These are phyloP conservation scores for Berkeleyomyces basicola DNA, from an alignment of 2,329 filamentous ascomycete genomes.

Conservation along the genomic window DNA sequence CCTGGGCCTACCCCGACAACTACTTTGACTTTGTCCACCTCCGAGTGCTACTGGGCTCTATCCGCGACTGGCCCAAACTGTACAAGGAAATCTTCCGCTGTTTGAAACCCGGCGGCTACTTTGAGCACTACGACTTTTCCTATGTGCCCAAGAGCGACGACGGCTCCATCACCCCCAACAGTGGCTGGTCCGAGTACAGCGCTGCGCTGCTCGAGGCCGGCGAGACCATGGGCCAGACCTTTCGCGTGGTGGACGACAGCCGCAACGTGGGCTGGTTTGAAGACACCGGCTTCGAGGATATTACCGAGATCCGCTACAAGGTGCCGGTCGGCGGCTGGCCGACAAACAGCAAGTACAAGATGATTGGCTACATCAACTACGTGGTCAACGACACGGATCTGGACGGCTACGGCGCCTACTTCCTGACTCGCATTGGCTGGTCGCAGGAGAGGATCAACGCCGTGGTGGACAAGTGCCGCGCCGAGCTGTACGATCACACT, in stretches of 20 bases:
- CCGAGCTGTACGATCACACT: constrained; percentile 21
- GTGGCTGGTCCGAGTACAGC: constrained; percentile 18
- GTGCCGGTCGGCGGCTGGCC: constrained; percentile 30
- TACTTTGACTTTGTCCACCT: constrained; percentile 44
- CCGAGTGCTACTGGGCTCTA: constrained; percentile 32
- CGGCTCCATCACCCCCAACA: constrained; percentile 18
- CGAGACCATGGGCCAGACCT: constrained; percentile 20
- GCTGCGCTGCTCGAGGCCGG: constrained; percentile 18
- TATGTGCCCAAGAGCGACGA: constrained; percentile 24
- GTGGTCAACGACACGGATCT: constrained; percentile 22
- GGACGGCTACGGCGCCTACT: constrained; percentile 23
- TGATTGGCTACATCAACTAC: constrained; percentile 25
- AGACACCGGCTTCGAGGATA: constrained; percentile 18
- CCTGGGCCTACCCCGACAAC: constrained; percentile 29
- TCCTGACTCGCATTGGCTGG: constrained; percentile 26
- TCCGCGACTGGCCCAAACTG: constrained; percentile 37
- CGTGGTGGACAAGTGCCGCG: constrained; percentile 21
- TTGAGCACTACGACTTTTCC: constrained; percentile 24
- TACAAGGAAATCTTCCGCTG: constrained; percentile 34
- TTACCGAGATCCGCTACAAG: constrained; percentile 17
- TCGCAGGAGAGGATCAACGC: constrained; percentile 19
- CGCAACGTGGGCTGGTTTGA: constrained; percentile 16
- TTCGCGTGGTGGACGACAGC: constrained; percentile 17
- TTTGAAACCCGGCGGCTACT: constrained; percentile 37
- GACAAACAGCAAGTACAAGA: constrained; percentile 28